Conservation (phyloP, 345 rosid genomes). For the Erysimum cheiranthoides region DNA sequence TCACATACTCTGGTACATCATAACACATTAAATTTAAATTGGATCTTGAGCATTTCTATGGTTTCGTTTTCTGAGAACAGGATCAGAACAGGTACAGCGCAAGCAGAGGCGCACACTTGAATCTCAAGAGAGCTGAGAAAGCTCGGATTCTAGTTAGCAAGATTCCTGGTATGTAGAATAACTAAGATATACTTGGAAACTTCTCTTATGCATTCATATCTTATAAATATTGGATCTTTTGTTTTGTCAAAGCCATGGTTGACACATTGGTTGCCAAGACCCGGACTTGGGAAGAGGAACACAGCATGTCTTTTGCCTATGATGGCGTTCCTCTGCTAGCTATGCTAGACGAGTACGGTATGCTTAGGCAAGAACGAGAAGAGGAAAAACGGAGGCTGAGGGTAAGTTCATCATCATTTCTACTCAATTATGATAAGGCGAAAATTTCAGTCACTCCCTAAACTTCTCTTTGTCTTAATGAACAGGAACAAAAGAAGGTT, state of each 20-base stretch:
- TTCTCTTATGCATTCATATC: slow-evolving; percentile 14
- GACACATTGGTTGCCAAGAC: slow-evolving; percentile 90
- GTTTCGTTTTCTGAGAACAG: slow-evolving; percentile 53
- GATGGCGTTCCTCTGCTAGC: slow-evolving; percentile 98
- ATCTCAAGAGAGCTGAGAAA: slow-evolving; percentile 99
- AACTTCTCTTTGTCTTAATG: slow-evolving; percentile 11
- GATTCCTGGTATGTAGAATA: slow-evolving; percentile 75
- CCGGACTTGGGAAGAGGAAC: slow-evolving; percentile 92
- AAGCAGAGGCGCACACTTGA: slow-evolving; percentile 96
- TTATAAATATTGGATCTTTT: slow-evolving; percentile 10
- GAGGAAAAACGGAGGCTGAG: slow-evolving; percentile 88
- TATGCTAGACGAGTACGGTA: slow-evolving; percentile 96
- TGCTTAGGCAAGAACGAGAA: slow-evolving; percentile 98
- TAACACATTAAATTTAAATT: neutral
- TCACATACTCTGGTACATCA: slow-evolving; percentile 11
- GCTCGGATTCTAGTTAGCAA: slow-evolving; percentile 92
- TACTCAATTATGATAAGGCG: neutral
- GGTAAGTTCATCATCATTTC: slow-evolving; percentile 49
- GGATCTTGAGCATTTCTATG: slow-evolving; percentile 16
- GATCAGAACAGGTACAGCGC: slow-evolving; percentile 97
- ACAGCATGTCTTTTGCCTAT: slow-evolving; percentile 68
- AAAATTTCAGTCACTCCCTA: neutral
- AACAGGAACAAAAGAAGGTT: slow-evolving; percentile 84
- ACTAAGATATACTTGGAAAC: neutral
- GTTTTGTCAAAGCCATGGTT: slow-evolving; percentile 65